A percentile compares a stretch with the other conserved stretches of the same genome.
Evolutionary conservation across 1,284 basidiomycete species (phyloP).

Genomic region (Cystobasidium pallidum): DNA sequence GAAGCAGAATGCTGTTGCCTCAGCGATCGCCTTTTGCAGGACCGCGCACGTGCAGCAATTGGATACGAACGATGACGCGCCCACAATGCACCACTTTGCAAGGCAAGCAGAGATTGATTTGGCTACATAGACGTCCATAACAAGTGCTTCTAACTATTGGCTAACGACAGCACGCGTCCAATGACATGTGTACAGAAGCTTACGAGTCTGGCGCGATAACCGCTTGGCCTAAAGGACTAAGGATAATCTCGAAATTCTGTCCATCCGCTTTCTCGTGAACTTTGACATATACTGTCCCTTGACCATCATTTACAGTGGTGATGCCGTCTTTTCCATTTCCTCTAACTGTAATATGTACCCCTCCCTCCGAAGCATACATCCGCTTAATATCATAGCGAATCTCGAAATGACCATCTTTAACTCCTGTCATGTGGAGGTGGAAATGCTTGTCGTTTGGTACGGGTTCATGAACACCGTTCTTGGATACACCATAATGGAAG

Average conservation of each 20-base stretch:
- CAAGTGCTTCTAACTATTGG: too few relatives aligned
- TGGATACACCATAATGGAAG: slow-evolving; percentile 32
- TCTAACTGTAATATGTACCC: slow-evolving; percentile 29
- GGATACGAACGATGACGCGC: too few relatives aligned
- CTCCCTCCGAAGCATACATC: slow-evolving; percentile 38
- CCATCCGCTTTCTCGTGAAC: slow-evolving; percentile 34
- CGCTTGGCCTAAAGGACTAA: slow-evolving; percentile 17
- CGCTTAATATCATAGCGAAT: slow-evolving; percentile 26
- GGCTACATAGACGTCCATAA: too few relatives aligned
- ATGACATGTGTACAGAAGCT: neutral
- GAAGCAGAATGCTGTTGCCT: neutral
- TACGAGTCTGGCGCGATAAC: slow-evolving; percentile 31
- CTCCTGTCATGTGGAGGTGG: slow-evolving; percentile 37
- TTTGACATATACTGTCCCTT: slow-evolving; percentile 25
- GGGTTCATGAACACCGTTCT: slow-evolving; percentile 35
- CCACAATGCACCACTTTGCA: too few relatives aligned
- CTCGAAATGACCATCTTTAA: slow-evolving; percentile 28
- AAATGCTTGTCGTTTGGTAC: slow-evolving; percentile 40
- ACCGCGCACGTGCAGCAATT: neutral
- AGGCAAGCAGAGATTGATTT: too few relatives aligned
- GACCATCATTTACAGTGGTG: slow-evolving; percentile 34
- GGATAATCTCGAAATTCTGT: slow-evolving; percentile 37
- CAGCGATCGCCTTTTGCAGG: neutral
- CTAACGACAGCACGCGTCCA: too few relatives aligned
- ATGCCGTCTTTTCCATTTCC: slow-evolving; percentile 41